Evolutionary conservation across 2,329 filamentous ascomycete genomes (phyloP), one percentile per base, ranked within the genome.

Genomic region (Fusarium ambrosium): DNA sequence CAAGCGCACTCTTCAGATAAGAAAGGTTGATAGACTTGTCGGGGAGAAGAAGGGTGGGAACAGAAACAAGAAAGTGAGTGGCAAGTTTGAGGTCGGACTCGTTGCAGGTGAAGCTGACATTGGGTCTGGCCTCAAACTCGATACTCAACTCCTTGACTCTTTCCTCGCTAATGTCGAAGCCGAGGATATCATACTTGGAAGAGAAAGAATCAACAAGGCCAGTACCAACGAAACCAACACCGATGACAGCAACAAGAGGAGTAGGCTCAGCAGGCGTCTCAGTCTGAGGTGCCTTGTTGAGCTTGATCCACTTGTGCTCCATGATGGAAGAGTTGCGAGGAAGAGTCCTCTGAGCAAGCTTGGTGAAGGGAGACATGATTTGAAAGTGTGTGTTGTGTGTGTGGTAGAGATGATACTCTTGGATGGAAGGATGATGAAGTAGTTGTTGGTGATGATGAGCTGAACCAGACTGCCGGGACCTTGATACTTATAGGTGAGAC

Each of bases 51-150:
- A 87, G 82, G 0, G 88, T 89, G 1, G 88, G 88, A 1, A 89
- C 87, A 0, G 87, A 85, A 65, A 89, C 86, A 22, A 89, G 83
- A 63, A 88, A 87, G 73, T 89, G 86, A 0, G 85, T 87, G 4
- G 86, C 88, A 14, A 73, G 65, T 2, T 73, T 68, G 29, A 89
- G 81, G 5, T 84, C 81, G 13, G 71, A 74, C 18, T 84, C 73
- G 9, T 80, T 76, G 1, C 78, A 78, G 0, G 86, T 86, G 72
- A 87, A 82, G 7, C 73, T 63, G 3, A 75, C 69, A 2, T 64
- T 73, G 3, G 71, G 59, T 11, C 56, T 60, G 27, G 56, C 45
- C 8, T 22, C 70, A 68, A 82, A 81, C 34, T 80, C 70, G 11
- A 75, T 45, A 18, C 78, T 69, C 2, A 87, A 76, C 7, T 82